Percentiles rank a stretch among this genome's conserved stretches.
Evolutionary conservation across 768 basidiomycete species (phyloP).

Genomic region (Steccherinum ochraceum): DNA sequence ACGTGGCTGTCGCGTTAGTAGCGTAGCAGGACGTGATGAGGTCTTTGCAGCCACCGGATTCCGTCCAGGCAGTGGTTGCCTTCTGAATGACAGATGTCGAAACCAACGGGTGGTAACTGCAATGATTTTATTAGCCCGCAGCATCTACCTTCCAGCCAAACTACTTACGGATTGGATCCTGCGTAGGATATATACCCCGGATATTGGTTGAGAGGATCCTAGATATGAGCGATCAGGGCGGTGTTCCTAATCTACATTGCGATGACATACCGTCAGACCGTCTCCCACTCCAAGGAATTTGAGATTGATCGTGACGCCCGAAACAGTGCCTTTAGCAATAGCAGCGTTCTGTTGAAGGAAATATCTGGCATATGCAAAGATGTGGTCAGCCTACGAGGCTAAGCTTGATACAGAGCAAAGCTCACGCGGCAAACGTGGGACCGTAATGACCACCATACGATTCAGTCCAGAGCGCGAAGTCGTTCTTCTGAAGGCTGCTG

Average conservation of each 20-base stretch:
- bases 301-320: conserved; percentile 49
- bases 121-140: not conserved
- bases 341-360: conserved; percentile 56
- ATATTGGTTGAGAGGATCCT: conserved; percentile 44
- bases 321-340: conserved; percentile 39
- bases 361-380: conserved; percentile 21
- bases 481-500: conserved; percentile 34
- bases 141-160: not conserved
- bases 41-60: conserved; percentile 41
- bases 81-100: conserved; percentile 31
- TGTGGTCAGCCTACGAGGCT: not conserved
- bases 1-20: conserved; percentile 38
- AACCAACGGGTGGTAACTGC: conserved; percentile 46
- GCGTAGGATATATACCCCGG: conserved; percentile 54
- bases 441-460: conserved; percentile 41
- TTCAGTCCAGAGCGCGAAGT: conserved; percentile 60
- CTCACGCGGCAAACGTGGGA: conserved; percentile 28
- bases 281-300: conserved; percentile 58
- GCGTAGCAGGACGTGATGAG: conserved; percentile 51
- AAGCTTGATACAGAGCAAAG: not conserved
- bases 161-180: conserved; percentile 35
- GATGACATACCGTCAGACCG: conserved; percentile 46
- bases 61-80: conserved; percentile 39
- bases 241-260: not conserved
- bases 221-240: not conserved